Base-by-base conservation (phyloP, 495 filamentous ascomycete genomes). In the Penicillium goetzii region DNA sequence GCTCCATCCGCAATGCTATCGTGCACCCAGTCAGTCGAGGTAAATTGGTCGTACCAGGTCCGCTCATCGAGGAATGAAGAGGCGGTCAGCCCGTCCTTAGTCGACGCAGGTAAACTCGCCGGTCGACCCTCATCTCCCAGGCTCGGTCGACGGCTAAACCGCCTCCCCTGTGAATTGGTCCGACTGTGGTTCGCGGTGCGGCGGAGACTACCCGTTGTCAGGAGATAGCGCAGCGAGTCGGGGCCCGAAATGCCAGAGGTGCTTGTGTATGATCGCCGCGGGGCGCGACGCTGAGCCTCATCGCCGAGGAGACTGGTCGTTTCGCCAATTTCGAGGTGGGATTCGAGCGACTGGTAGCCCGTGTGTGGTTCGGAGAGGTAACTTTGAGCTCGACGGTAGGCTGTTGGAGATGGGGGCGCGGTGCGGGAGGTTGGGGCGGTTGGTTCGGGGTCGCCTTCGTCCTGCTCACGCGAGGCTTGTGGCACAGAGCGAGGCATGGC, bases 11-110 rank as follows among this genome's bases (percentile, higher is more conserved):
- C 93, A 64, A 98, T 97, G 73, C 91, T 95, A 69, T 99, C 95
- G 71, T 96, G 93, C 9, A 99, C 95, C 95, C 94, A 98, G 75
- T 99, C 95, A 67, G 94, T 98, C 11, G 91, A 97, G 7, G 94
- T 97, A 76, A 98, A 97, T 76, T 99, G 95, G 79, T 99, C 94
- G 76, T 99, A 99, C 95, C 95, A 99, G 14, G 95, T 90, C 19
- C 95, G 86, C 55, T 99, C 93, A 69, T 99, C 92, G 30, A 86
- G 74, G 57, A 84, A 86, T 15, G 87, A 70, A 6, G 78, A 80
- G 21, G 75, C 74, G 17, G 76, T 82, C 58, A 80, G 47, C 21
- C 81, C 84, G 65, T 82, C 76, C 61, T 89, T 90, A 11, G 83
- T 85, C 41, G 88, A 86, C 23, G 81, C 64, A 58, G 87, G 77